Evolutionary conservation across 495 filamentous ascomycete genomes (phyloP).

Genomic region (Darksidea phi): DNA sequence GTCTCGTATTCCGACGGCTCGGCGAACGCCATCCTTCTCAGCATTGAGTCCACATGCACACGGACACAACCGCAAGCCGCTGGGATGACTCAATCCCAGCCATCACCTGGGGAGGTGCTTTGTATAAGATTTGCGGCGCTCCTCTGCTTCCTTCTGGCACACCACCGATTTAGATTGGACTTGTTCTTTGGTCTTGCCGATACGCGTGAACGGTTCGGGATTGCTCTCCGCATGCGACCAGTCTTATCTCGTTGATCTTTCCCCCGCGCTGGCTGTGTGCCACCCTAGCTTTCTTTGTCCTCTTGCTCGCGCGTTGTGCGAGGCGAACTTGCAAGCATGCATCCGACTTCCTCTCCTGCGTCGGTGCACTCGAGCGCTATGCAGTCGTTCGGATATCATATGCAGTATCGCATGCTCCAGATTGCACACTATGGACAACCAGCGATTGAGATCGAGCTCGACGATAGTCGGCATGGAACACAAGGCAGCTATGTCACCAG

Average conservation of each 20-base stretch:
- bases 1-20: not conserved
- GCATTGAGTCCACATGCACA: conserved; percentile 4
- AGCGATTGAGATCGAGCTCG: conserved; percentile 42
- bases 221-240: not conserved
- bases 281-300: conserved; percentile 13
- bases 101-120: not conserved
- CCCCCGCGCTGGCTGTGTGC: not conserved
- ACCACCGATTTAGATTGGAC: not conserved
- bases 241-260: not conserved
- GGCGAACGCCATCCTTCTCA: not conserved
- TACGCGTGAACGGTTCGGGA: not conserved
- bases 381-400: conserved; percentile 29
- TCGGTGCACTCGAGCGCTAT: conserved; percentile 4
- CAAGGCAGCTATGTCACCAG: conserved; percentile 46
- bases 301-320: not conserved
- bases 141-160: not conserved
- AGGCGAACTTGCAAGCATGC: conserved; percentile 1
- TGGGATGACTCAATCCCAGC: not conserved
- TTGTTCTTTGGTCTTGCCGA: not conserved
- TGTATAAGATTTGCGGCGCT: not conserved
- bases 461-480: conserved; percentile 37
- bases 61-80: not conserved
- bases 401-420: conserved; percentile 31
- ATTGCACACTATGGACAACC: conserved; percentile 34
- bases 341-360: conserved; percentile 6